A percentile compares a stretch with the other conserved stretches of the same genome.
phyloP scores from a whole-genome alignment of 257 asterid genomes.

The Linaria vulgaris region DNA sequence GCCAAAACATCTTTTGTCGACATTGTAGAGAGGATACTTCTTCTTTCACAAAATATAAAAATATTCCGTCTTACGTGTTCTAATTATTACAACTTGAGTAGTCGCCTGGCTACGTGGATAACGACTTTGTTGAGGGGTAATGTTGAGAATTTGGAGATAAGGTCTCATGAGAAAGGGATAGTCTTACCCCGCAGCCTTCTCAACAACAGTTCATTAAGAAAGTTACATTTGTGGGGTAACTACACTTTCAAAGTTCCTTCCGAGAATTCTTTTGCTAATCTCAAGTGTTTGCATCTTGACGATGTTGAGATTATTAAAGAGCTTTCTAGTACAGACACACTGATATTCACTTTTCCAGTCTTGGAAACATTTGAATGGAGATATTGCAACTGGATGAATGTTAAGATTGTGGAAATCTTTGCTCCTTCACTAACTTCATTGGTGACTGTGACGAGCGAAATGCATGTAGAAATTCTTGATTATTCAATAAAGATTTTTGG shows the following conservation, averaged over 20 bases:
- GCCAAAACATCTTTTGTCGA: neutral
- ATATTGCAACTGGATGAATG: neutral
- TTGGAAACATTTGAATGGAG: neutral
- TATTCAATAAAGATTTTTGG: neutral
- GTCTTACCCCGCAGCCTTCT: neutral
- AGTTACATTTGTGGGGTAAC: neutral
- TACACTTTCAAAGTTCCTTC: neutral
- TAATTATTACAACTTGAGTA: neutral
- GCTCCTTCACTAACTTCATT: neutral
- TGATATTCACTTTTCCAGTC: neutral
- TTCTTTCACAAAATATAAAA: neutral
- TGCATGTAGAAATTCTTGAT: neutral
- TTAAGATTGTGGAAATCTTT: neutral
- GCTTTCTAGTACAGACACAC: neutral
- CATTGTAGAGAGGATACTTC: constrained; percentile 3
- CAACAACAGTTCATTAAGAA: neutral
- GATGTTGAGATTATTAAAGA: neutral
- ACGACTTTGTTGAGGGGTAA: neutral
- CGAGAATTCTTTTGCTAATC: neutral
- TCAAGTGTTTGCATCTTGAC: neutral
- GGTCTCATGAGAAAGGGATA: neutral
- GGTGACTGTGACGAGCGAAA: too few species aligned
- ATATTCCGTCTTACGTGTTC: neutral
- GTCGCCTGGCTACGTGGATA: neutral
- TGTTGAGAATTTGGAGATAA: neutral